Conservation (phyloP, 805 yeast species). For the Candida dajiaensis region DNA sequence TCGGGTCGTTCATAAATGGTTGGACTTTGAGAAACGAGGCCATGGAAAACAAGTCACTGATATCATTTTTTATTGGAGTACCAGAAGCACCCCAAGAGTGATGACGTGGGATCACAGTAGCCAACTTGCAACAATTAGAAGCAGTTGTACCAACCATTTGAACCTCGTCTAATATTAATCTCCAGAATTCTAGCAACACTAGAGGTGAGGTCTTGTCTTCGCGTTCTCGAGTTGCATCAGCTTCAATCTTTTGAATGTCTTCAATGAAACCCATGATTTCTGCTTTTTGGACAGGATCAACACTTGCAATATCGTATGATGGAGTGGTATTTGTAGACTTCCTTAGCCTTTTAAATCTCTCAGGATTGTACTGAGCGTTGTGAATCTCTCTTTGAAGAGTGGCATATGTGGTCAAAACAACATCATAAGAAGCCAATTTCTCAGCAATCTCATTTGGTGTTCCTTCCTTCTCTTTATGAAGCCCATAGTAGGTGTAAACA, state of each 20-base stretch:
- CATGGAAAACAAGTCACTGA: conserved; percentile 66
- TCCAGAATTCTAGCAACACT: conserved; percentile 77
- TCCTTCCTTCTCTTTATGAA: conserved; percentile 28
- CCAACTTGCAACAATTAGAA: conserved; percentile 74
- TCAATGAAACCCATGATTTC: conserved; percentile 2
- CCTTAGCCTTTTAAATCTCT: conserved; percentile 24
- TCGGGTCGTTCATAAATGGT: conserved; percentile 45
- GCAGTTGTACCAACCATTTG: conserved; percentile 80
- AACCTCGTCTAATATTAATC: conserved; percentile 89
- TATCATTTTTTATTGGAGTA: conserved; percentile 70
- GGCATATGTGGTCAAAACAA: conserved; percentile 74
- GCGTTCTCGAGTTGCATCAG: conserved; percentile 3
- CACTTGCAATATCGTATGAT: not conserved
- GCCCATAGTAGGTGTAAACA: conserved; percentile 62
- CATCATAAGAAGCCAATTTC: conserved; percentile 57
- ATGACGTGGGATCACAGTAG: conserved; percentile 70
- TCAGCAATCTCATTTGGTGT: conserved; percentile 38
- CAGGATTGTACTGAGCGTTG: conserved; percentile 66
- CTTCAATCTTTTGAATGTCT: conserved; percentile 8
- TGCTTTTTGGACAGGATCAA: conserved; percentile 5
- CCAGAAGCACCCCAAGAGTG: conserved; percentile 99
- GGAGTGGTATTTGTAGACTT: not conserved
- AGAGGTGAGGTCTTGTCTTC: conserved; percentile 73
- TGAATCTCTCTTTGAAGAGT: conserved; percentile 72
- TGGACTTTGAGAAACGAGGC: conserved; percentile 57